Base-by-base conservation (phyloP, 208 protist species). In the Crithidia brevicula region DNA sequence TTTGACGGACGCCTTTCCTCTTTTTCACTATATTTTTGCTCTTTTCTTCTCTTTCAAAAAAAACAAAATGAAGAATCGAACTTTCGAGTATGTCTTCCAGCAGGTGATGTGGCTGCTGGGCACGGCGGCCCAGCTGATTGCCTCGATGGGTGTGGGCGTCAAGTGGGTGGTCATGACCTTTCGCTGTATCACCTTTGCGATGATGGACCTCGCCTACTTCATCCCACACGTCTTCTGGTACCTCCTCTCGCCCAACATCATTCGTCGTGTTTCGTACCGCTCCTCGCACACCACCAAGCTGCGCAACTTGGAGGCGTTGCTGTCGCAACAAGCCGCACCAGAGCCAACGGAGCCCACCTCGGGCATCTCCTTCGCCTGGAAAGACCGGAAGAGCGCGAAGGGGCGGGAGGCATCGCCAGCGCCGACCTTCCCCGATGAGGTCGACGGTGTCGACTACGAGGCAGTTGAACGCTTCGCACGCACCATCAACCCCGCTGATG, bases 261-360 rank as follows among this genome's bases (percentile, higher is more conserved):
- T 95, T 38, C 89, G 84, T 23, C 77, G 82, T 42, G 89, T 95
- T 27, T 66, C 89, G 15, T 95, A 95, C 61, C 89, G 89, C 51
- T 86, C 76, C 46, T 88, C 82, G 11, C 74, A 64, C 46, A 73
- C 66, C 16, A 91, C 82, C 0, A 87, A 89, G 60, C 45, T 74
- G 31, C 82, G 74, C 23, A 88, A 92, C 57, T 18, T 88, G 11
- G 62, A 86, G 57, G 74, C 79, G 46, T 46, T 89, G 42, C 42
- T 89, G 49, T 30, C 57, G 59, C 50, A 62, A 30, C 38, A 78
- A 20, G 52, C 70, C 6, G 33, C 27, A 25, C 71, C n/a, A 47
- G 25, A 51, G 46, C 16, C 18, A 20, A n/a, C 25, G 0, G 46
- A 46, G 16, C 23, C 43, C 1, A 13, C 25, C 9, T 52, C 58